Conservation (phyloP, 768 basidiomycete genomes). For the Boletus insuetus region DNA sequence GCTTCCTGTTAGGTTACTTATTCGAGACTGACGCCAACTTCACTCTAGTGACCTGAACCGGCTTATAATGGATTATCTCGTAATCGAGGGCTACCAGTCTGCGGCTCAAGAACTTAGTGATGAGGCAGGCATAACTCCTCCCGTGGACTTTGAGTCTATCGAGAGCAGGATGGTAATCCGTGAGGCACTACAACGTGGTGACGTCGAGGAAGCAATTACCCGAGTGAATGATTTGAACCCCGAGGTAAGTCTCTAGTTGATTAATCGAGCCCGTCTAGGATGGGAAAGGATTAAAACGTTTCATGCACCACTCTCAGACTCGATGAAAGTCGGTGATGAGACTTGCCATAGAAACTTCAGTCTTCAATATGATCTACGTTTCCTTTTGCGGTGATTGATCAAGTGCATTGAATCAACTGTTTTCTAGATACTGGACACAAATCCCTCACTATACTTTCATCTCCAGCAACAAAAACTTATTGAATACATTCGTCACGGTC, state of each 20-base stretch:
- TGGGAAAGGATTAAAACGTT: constrained; percentile 77
- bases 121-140: constrained; percentile 74
- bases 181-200: constrained; percentile 89
- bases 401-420: constrained; percentile 13
- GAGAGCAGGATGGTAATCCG: constrained; percentile 93
- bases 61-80: constrained; percentile 95
- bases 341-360: constrained; percentile 80
- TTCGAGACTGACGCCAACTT: constrained; percentile 18
- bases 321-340: constrained; percentile 79
- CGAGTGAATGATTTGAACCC: constrained; percentile 94
- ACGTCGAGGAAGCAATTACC: constrained; percentile 94
- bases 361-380: constrained; percentile 84
- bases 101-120: constrained; percentile 93
- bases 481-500: constrained; percentile 85
- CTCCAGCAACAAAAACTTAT: constrained; percentile 95
- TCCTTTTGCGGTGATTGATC: background rate
- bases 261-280: background rate
- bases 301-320: constrained; percentile 99
- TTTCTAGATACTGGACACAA: constrained; percentile 90
- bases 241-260: constrained; percentile 64
- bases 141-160: constrained; percentile 89
- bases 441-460: constrained; percentile 90
- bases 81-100: constrained; percentile 95
- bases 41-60: constrained; percentile 82
- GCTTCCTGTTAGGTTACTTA: constrained; percentile 25